Base-by-base conservation (phyloP, 306 rosid species). In the Oemleria cerasiformis region DNA sequence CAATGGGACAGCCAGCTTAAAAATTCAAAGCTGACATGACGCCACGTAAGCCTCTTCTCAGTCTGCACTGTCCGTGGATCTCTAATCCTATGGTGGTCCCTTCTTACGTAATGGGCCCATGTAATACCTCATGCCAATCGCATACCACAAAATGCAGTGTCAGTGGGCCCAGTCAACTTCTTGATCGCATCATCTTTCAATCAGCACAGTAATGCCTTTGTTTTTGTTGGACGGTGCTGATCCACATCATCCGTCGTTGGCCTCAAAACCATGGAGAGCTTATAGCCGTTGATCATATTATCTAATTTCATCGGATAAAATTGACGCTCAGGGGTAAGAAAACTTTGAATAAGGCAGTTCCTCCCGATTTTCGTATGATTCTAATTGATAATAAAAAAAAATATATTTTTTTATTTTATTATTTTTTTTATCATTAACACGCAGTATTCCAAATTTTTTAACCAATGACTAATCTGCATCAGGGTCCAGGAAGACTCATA, bases 11-110 rank as follows among this genome's bases (percentile, higher is more conserved):
- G 38, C 40, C 45, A 12, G 20, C 4, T 11, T 6, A 36, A 21
- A 43, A 17, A 65, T 44, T 25, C 36, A 68, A 25, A 7, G 68
- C 75, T 63, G 81, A 62, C 75, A 10, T 42, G 68, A 60, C 12
- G 72, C 65, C 81, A 67, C 79, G 70, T 67, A 25, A 5, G 74
- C 9, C 51, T 39, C 65, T 15, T 1, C 21, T 30, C 38, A 8
- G 20, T 21, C 19, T 16, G 8, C 60, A 56, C 53, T 2, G 45
- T 53, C 21, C 7, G 41, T 61, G 66, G 38, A 57, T 30, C 36
- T n/a, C 36, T 30, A 30, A 65, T 39, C 71, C 36, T 12, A 21
- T 30, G 73, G 60, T 10, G 51, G 47, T 40, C 71, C 50, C 58
- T 21, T 8, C 56, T 42, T 36, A 8, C 39, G 36, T 7, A 14